Evolutionary conservation across 192 early-diverging fungal genomes (phyloP), one percentile per base, ranked within the genome.

Genomic region (Geranomyces variabilis): DNA sequence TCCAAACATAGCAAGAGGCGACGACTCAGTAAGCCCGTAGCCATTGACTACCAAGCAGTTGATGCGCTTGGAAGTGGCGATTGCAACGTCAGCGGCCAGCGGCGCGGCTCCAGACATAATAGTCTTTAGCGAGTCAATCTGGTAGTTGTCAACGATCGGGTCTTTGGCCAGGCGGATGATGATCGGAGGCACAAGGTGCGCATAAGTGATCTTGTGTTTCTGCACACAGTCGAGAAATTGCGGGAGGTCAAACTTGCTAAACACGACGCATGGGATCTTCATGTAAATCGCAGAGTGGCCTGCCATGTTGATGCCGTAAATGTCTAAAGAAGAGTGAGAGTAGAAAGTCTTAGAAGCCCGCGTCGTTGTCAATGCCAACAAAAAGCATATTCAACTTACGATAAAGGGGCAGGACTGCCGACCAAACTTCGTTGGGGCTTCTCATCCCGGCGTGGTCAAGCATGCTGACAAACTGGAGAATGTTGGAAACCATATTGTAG

Each of bases 51-150:
- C 67, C n/a, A 61, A 24, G 31, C 75, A 66, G 0, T 73, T 73
- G 7, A 80, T 28, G 21, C 79, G 90, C 86, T 84, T 84, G 80
- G 74, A 59, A 41, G 90, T 79, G 61, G 84, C 81, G 8, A 70
- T 59, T 63, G 85, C 80, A 31, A 94, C 79, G 49, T 94, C 92
- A 60, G 79, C 81, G 28, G 82, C 81, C 13, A 96, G 79, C 5
- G 93, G 93, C 1, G 96, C 96, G 0, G 94, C 94, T 24, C 92
- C 93, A 57, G 84, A 90, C 64, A 86, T 80, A 53, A 92, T 67
- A 24, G 73, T 75, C 24, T 82, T 66, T 12, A 95, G 81, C 34
- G 84, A 87, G 0, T 87, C 82, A 48, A 96, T 75, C 58, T 93
- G 86, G 67, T 84, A 95, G n/a, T 92, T 86, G 43, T 81, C 77